phyloP scores from a whole-genome alignment of 495 filamentous ascomycete genomes.

The Neurospora hispaniola region DNA sequence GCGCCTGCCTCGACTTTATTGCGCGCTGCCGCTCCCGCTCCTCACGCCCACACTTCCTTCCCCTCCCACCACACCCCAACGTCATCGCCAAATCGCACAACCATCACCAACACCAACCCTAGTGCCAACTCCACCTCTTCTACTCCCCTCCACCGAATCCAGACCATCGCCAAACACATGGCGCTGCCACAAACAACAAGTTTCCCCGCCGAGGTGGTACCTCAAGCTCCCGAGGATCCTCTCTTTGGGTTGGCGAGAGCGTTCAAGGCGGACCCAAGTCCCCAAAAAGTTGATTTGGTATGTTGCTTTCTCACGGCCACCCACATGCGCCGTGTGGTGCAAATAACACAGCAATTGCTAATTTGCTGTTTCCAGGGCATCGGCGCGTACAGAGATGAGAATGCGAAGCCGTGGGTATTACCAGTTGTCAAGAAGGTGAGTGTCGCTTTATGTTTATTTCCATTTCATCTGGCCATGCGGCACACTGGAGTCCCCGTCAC shows the following conservation, averaged over 20 bases:
- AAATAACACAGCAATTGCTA: neutral
- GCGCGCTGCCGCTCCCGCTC: neutral
- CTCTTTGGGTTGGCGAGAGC: slow-evolving; percentile 90
- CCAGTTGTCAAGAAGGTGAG: slow-evolving; percentile 91
- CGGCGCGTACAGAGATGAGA: slow-evolving; percentile 90
- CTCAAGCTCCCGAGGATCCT: slow-evolving; percentile 88
- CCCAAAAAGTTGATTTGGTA: slow-evolving; percentile 82
- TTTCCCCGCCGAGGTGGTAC: slow-evolving; percentile 70
- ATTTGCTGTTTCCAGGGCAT: slow-evolving; percentile 47
- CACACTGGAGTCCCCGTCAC: neutral
- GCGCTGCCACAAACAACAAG: slow-evolving; percentile 41
- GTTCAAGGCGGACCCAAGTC: slow-evolving; percentile 70
- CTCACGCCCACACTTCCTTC: neutral
- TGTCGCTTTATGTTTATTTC: slow-evolving; percentile 1
- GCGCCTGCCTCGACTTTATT: neutral
- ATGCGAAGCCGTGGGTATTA: slow-evolving; percentile 96
- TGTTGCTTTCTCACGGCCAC: slow-evolving; percentile 1
- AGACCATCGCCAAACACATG: slow-evolving; percentile 34
- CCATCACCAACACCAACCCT: slow-evolving; percentile 1
- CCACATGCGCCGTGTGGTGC: neutral
- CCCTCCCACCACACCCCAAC: slow-evolving; percentile 1
- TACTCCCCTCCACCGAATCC: slow-evolving; percentile 30
- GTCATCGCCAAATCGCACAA: slow-evolving; percentile 4
- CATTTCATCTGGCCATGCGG: neutral
- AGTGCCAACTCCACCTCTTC: slow-evolving; percentile 10